Percentiles rank a stretch among this genome's conserved stretches.
Evolutionary conservation across 2,329 filamentous ascomycete genomes (phyloP).

Genomic region (Chaetomiaceae sp.): DNA sequence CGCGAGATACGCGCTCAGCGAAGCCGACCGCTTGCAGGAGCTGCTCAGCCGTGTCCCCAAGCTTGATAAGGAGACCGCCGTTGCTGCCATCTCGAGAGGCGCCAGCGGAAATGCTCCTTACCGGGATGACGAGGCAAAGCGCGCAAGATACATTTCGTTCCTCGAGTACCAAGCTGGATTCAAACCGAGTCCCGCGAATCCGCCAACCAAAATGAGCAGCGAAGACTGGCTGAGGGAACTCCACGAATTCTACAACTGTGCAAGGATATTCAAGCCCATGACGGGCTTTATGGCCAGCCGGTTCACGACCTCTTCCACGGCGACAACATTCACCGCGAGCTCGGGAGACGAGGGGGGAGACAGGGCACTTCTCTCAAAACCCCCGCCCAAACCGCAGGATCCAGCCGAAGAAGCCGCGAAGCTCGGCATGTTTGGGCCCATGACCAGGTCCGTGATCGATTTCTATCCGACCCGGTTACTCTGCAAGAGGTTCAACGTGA

Average conservation of each 20-base stretch:
- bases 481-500: constrained; percentile 95
- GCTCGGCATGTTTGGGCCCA: constrained; percentile 85
- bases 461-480: constrained; percentile 80
- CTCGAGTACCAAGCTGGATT: constrained; percentile 71
- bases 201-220: constrained; percentile 42
- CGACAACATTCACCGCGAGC: constrained; percentile 29
- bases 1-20: constrained; percentile 56
- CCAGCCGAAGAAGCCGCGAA: constrained; percentile 82
- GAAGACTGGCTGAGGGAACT: constrained; percentile 80
- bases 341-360: constrained; percentile 20
- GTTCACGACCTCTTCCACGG: constrained; percentile 70
- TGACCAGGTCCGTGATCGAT: constrained; percentile 68
- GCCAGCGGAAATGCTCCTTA: constrained; percentile 71
- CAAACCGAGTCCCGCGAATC: constrained; percentile 50
- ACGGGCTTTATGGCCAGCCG: constrained; percentile 88
- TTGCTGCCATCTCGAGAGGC: constrained; percentile 64
- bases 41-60: constrained; percentile 57
- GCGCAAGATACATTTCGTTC: constrained; percentile 74
- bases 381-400: constrained; percentile 58
- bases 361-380: constrained; percentile 42
- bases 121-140: constrained; percentile 73
- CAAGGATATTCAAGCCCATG: constrained; percentile 80
- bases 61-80: constrained; percentile 62
- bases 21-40: constrained; percentile 58
- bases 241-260: constrained; percentile 64